Evolutionary conservation across 2,329 filamentous ascomycete species (phyloP).

Genomic region (Dactylonectria estremocensis): DNA sequence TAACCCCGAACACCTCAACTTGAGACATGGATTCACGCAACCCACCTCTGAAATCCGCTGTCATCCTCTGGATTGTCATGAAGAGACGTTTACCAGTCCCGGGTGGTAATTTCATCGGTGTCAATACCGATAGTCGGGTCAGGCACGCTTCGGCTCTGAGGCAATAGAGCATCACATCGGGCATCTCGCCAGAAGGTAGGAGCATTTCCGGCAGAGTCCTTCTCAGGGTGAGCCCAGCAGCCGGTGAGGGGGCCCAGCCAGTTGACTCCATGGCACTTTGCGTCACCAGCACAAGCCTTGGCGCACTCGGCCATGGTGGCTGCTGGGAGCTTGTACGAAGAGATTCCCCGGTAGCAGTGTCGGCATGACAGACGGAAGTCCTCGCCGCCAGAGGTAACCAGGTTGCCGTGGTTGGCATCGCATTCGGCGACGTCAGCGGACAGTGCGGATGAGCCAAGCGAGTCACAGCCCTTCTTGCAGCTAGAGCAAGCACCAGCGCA

Average conservation of each 20-base stretch:
- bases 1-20: no score
- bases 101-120: neutral
- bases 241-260: conserved; percentile 17
- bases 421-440: conserved; percentile 17
- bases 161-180: neutral
- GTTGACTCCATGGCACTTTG: conserved; percentile 20
- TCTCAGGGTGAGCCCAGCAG: neutral
- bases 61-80: neutral
- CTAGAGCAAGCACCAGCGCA: conserved; percentile 23
- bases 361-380: conserved; percentile 17
- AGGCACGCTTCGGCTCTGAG: neutral
- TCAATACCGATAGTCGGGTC: neutral
- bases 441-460: conserved; percentile 2
- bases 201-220: neutral
- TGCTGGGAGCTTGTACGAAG: neutral
- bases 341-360: conserved; percentile 21
- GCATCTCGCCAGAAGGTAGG: neutral
- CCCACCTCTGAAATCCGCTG: no score
- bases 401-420: neutral
- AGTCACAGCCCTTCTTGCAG: conserved; percentile 31
- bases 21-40: neutral
- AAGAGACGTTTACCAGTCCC: neutral
- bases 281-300: conserved; percentile 17
- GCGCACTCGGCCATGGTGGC: conserved; percentile 24
- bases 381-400: neutral